Conservation (phyloP, 768 basidiomycete species). For the Lactifluus hygrophoroides region DNA sequence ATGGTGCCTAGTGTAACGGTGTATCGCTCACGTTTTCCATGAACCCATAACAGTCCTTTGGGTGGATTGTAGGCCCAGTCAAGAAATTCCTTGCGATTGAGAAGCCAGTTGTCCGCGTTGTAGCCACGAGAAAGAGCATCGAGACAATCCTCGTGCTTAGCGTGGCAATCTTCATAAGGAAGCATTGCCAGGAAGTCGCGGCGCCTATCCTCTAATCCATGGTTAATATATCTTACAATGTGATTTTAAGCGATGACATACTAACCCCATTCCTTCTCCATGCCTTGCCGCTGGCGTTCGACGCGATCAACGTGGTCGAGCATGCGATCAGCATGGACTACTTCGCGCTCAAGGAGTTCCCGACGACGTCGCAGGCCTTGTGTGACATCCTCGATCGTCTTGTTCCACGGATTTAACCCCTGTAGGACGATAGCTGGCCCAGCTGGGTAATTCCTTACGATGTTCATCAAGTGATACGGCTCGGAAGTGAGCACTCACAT, state of each 20-base stretch:
- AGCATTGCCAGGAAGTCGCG: background rate
- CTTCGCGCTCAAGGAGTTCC: background rate
- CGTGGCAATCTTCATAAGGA: constrained; percentile 3
- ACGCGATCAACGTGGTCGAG: background rate
- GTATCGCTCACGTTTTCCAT: background rate
- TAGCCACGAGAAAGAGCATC: background rate
- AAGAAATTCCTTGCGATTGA: background rate
- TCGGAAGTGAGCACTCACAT: background rate
- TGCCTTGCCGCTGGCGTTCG: background rate
- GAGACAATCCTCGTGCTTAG: constrained; percentile 3
- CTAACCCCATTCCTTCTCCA: background rate
- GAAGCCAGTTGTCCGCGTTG: background rate
- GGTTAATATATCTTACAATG: background rate
- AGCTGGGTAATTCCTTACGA: background rate
- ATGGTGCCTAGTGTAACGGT: background rate
- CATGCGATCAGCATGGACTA: background rate
- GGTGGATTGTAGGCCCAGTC: background rate
- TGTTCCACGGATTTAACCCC: constrained; percentile 5
- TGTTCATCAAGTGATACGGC: background rate
- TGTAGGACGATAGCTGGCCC: background rate
- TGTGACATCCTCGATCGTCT: background rate
- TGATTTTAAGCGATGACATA: background rate
- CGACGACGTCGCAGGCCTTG: background rate
- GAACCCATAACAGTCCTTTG: background rate
- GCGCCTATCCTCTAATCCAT: background rate